These are phyloP conservation scores for Vitis riparia DNA, from an alignment of 164 flowering plant species.

Conservation along the genomic window DNA sequence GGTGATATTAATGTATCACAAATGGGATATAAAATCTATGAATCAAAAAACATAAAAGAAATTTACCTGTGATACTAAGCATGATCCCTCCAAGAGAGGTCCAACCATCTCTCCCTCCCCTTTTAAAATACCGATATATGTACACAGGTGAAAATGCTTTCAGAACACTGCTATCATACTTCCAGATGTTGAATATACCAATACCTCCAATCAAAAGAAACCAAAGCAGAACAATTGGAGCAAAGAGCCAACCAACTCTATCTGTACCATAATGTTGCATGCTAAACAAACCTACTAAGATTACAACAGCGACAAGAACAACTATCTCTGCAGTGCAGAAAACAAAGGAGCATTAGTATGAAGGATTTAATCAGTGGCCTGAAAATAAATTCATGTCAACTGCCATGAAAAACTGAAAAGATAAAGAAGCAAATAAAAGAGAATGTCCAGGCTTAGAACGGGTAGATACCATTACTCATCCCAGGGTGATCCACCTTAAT, in stretches of 20 bases:
- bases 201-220: slow-evolving; percentile 88
- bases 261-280: slow-evolving; percentile 97
- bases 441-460: slow-evolving; percentile 1
- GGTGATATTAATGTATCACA: background rate
- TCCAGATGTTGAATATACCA: slow-evolving; percentile 87
- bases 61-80: slow-evolving; percentile 91
- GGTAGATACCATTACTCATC: slow-evolving; percentile 65
- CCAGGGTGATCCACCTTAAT: slow-evolving; percentile 81
- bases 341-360: background rate
- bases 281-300: slow-evolving; percentile 87
- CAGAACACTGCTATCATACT: slow-evolving; percentile 66
- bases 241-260: slow-evolving; percentile 94
- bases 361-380: background rate
- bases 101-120: slow-evolving; percentile 66
- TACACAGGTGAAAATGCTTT: slow-evolving; percentile 88
- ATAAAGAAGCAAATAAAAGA: background rate
- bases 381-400: background rate
- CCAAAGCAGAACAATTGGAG: slow-evolving; percentile 94
- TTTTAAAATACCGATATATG: slow-evolving; percentile 67
- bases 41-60: background rate
- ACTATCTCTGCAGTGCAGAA: slow-evolving; percentile 63
- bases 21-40: background rate
- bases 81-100: slow-evolving; percentile 90
- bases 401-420: background rate
- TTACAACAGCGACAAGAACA: slow-evolving; percentile 73